These are phyloP conservation scores for Fragilaria crotonensis DNA, from an alignment of 108 stramenopile genomes.

Conservation along the genomic window DNA sequence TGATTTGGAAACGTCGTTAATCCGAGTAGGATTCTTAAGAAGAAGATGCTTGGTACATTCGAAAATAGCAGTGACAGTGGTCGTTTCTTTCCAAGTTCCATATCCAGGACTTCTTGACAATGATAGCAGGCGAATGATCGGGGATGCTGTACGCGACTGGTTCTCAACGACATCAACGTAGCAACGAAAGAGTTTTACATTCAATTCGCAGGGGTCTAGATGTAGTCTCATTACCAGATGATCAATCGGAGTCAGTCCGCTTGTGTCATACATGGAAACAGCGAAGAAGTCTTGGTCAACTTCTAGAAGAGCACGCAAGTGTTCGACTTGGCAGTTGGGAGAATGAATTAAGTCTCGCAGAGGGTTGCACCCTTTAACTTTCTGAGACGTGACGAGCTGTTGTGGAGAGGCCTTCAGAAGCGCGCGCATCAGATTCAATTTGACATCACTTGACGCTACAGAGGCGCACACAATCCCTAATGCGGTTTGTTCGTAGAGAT, in stretches of 20 bases:
- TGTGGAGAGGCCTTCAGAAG: slow-evolving; percentile 16
- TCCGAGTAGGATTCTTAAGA: slow-evolving; percentile 3
- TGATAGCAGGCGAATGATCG: slow-evolving; percentile 22
- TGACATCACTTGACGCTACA: neutral
- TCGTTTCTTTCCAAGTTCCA: neutral
- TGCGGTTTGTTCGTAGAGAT: slow-evolving; percentile 12
- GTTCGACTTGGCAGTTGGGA: slow-evolving; percentile 6
- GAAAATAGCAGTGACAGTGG: slow-evolving; percentile 1
- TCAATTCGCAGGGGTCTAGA: slow-evolving; percentile 5
- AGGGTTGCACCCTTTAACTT: slow-evolving; percentile 18
- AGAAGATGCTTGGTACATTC: slow-evolving; percentile 11
- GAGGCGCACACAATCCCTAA: slow-evolving; percentile 28
- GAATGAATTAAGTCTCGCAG: slow-evolving; percentile 23
- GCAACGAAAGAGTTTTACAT: slow-evolving; percentile 9
- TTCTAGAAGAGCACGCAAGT: slow-evolving; percentile 9
- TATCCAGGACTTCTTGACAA: neutral
- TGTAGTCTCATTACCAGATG: slow-evolving; percentile 26
- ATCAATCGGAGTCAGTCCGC: slow-evolving; percentile 22
- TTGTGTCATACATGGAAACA: slow-evolving; percentile 6
- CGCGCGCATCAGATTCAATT: slow-evolving; percentile 6
- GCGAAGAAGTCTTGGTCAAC: neutral
- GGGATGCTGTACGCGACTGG: slow-evolving; percentile 4
- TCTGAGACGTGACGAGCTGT: slow-evolving; percentile 21
- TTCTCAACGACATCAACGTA: neutral
- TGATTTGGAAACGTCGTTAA: neutral